Base-by-base conservation (phyloP, 2,329 filamentous ascomycete genomes). In the Calycina herbarum region DNA sequence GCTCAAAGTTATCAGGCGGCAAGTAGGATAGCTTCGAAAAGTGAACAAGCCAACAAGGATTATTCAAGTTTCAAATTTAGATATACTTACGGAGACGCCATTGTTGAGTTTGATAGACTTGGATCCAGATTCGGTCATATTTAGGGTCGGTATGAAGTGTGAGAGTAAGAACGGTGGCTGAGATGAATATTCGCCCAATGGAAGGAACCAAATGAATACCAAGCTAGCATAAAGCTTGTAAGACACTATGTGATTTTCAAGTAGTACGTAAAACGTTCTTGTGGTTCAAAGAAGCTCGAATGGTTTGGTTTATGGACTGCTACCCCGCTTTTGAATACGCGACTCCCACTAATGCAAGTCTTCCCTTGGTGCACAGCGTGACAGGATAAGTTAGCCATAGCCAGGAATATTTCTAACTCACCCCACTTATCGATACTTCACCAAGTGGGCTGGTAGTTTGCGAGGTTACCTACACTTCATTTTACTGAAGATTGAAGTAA, bases 321-420 rank as follows among this genome's bases (percentile, higher is more conserved):
- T 51, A 51, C 45, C 45, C 45, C 45, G 45, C 45, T 51, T 51
- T 24, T 51, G 45, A 51, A 11, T 24, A 51, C 27, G 45, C 45
- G n/a, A 51, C n/a, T 24, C 45, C 45, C 45, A 24, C 45, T 51
- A 27, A 20, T 24, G 45, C 45, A 24, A 24, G 17, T 38, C 35
- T 29, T 29, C 4, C 27, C 27, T 4, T 29, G 2, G 27, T 20
- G 20, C 10, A 10, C 35, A 10, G 35, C 35, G 13, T 15, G 8
- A 35, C 33, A 35, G 33, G 33, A 35, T 35, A 35, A 5, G 33
- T 35, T 35, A 11, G 33, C 33, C 33, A 7, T 35, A 38, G 8
- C 3, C 13, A 13, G 35, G 7, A 38, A 38, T 2, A 31, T 5
- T 31, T 31, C 29, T 31, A 31, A 31, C 29, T 11, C 35, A 38